Evolutionary conservation across 2,329 filamentous ascomycete genomes (phyloP), one percentile per base, ranked within the genome.

Genomic region (Xylaria sp.): DNA sequence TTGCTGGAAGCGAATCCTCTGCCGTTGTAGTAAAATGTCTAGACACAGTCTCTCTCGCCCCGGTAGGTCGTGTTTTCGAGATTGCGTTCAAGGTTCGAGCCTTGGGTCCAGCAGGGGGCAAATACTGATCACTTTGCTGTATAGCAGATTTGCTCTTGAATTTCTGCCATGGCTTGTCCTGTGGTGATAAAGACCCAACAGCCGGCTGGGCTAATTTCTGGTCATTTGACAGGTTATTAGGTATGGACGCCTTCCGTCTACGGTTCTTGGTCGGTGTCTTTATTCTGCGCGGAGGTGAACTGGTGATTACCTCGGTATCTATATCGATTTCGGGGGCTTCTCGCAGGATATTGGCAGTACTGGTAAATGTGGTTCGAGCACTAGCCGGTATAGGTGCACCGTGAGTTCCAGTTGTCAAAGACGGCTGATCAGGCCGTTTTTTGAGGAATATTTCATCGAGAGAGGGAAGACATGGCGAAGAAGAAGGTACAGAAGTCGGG

Each of bases 381-480:
- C 80, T 74, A 17, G 77, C 69, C 4, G 83, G 79, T 42, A 83
- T 79, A 4, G 81, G 72, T 1, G 78, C 71, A 3, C 79, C 78
- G 68, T 79, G 78, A 69, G 76, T 83, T 6, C 80, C 82, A 48
- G 76, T 81, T 48, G 75, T 75, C 10, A 82, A 68, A 1, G 79
- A 49, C 3, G 80, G 73, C 11, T 73, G 79, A 31, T 73, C 80
- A 11, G 74, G 71, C 42, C 69, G 75, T 62, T 81, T 83, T 2
- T 80, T 78, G 1, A 56, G 36, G 26, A 86, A 71, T 10, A 89
- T 75, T 2, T 88, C 82, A 44, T 81, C 80, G 0, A 89, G 77
- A 0, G 86, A 82, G 3, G 87, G 87, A 0, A 89, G 77, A n/a
- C 81, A 81, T n/a, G 87, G 86, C 4, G 87, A 88, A 0, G 86